Percentiles rank a stretch among this genome's conserved stretches.
Evolutionary conservation across 2,329 filamentous ascomycete genomes (phyloP).

Genomic region (Venturia carpophila): DNA sequence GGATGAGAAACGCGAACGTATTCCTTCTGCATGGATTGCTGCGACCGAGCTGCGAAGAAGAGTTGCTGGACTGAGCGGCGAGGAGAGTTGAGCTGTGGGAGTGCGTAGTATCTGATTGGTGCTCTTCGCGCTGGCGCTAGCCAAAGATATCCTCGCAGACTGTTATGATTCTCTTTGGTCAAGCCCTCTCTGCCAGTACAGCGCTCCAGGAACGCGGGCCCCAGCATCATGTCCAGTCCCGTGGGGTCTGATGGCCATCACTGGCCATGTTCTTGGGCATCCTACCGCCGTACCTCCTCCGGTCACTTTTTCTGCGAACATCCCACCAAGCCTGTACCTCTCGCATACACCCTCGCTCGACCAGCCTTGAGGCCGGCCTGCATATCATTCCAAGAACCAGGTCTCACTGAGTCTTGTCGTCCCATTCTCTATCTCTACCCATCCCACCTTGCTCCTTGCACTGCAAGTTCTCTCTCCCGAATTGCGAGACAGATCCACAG

Average conservation of each 20-base stretch:
- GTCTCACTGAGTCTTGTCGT: not conserved
- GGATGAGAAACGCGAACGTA: not conserved
- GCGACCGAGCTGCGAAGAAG: not conserved
- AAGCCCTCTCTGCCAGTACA: not conserved
- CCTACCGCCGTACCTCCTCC: not conserved
- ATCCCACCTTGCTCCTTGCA: not conserved
- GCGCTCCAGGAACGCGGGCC: not conserved
- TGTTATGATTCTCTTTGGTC: not conserved
- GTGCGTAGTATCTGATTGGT: not conserved
- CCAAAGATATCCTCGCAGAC: not conserved
- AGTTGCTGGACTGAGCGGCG: not conserved
- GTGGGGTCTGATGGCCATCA: not conserved
- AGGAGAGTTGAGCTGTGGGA: not conserved
- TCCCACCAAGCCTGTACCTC: not conserved
- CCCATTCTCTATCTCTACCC: not conserved
- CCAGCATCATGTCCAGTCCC: not conserved
- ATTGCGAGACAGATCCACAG: not conserved
- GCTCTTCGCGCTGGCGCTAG: not conserved
- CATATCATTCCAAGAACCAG: slow-evolving; percentile 11
- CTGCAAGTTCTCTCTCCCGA: not conserved
- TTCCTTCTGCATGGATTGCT: not conserved
- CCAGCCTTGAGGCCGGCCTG: not conserved
- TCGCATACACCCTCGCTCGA: slow-evolving; percentile 1
- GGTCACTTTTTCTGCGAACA: not conserved
- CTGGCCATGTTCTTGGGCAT: not conserved